A percentile compares a stretch with the other conserved stretches of the same genome.
These are phyloP conservation scores for Aspergillus carlsbadensis DNA, from an alignment of 495 filamentous ascomycete species.

Conservation along the genomic window DNA sequence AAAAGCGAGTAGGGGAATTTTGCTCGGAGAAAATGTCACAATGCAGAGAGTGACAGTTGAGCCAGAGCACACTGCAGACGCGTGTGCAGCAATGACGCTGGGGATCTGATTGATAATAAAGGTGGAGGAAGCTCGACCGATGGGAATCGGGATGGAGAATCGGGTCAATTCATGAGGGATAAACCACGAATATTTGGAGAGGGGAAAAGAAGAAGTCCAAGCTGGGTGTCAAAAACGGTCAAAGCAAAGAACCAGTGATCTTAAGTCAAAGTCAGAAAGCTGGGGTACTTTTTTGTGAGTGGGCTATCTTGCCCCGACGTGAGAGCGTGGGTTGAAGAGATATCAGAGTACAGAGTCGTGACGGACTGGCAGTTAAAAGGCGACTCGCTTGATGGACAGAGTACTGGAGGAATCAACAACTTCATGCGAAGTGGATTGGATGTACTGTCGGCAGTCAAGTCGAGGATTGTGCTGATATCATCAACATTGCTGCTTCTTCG, in stretches of 20 bases:
- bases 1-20: slow-evolving; percentile 6
- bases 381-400: too few relatives aligned
- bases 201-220: slow-evolving; percentile 10
- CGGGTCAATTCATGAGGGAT: neutral
- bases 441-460: neutral
- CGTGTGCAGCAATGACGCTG: neutral
- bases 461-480: neutral
- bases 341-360: neutral
- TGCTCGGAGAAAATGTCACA: slow-evolving; percentile 2
- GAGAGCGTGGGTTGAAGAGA: neutral
- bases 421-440: too few relatives aligned
- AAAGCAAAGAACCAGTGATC: slow-evolving; percentile 19
- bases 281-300: slow-evolving; percentile 1
- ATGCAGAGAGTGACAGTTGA: slow-evolving; percentile 4
- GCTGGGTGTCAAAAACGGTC: neutral
- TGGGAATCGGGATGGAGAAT: too few relatives aligned
- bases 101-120: slow-evolving; percentile 4
- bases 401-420: too few relatives aligned
- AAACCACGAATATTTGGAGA: slow-evolving; percentile 7
- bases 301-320: too few relatives aligned
- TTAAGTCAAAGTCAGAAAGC: slow-evolving; percentile 12
- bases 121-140: neutral
- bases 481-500: neutral
- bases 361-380: too few relatives aligned
- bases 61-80: neutral